Evolutionary conservation across 208 protist genomes (phyloP).

Genomic region (Crithidia fasciculata): DNA sequence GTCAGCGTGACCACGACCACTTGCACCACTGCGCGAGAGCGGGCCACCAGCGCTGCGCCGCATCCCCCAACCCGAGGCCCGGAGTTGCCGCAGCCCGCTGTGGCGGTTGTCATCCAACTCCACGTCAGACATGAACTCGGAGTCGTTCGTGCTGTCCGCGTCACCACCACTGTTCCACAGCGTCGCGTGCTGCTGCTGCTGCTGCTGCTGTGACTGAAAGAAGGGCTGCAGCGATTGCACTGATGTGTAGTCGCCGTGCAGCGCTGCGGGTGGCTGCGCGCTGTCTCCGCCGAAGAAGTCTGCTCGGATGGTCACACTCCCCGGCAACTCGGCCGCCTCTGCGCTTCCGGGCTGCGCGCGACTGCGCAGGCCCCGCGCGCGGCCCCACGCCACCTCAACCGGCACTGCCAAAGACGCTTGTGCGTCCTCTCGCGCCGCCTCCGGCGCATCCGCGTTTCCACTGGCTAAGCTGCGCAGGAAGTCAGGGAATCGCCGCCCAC

Average conservation of each 20-base stretch:
- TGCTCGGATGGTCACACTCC: background rate
- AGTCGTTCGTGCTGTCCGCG: slow-evolving; percentile 15
- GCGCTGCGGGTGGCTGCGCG: no score
- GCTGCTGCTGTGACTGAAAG: background rate
- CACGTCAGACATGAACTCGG: slow-evolving; percentile 32
- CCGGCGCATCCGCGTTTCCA: no score
- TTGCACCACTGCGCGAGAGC: no score
- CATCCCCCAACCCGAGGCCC: slow-evolving; percentile 26
- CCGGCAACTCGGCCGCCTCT: background rate
- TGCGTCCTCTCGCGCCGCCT: background rate
- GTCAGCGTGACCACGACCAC: no score
- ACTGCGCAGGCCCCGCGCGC: slow-evolving; percentile 6
- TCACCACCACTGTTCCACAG: slow-evolving; percentile 8
- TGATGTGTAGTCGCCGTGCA: background rate
- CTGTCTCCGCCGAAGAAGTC: background rate
- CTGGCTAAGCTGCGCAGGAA: slow-evolving; percentile 12
- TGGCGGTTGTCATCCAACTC: slow-evolving; percentile 22
- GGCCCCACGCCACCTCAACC: background rate
- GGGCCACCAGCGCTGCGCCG: no score
- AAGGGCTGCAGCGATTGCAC: background rate
- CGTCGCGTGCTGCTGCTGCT: background rate
- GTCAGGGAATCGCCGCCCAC: slow-evolving; percentile 2
- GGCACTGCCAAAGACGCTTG: background rate
- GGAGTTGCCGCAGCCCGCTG: slow-evolving; percentile 20
- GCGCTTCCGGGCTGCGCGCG: background rate